Percentiles rank a stretch among this genome's conserved stretches.
phyloP scores from a whole-genome alignment of 768 basidiomycete genomes.

The Mrakia frigida region DNA sequence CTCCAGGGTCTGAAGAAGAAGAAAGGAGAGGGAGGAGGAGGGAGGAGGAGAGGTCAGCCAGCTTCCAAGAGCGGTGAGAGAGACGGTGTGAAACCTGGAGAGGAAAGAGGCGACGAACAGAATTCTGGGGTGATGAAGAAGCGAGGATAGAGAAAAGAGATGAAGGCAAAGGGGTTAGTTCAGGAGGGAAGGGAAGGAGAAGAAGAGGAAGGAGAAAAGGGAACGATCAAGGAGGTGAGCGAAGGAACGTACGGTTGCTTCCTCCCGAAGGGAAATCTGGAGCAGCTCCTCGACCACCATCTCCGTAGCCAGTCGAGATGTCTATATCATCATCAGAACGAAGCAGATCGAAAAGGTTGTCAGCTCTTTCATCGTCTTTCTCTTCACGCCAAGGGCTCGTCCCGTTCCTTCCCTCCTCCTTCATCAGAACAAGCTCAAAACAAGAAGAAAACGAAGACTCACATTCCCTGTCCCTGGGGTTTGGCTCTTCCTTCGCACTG shows the following conservation, averaged over 20 bases:
- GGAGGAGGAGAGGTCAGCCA: background rate
- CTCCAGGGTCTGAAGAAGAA: conserved; percentile 5
- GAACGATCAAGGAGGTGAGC: background rate
- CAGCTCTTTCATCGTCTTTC: background rate
- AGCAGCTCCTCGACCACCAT: conserved; percentile 17
- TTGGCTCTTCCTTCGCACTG: background rate
- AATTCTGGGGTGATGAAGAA: background rate
- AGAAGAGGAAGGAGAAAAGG: background rate
- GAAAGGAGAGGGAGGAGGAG: background rate
- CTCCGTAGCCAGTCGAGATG: conserved; percentile 22
- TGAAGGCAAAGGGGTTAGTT: background rate
- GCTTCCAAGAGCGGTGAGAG: too few species aligned
- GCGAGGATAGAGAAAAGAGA: background rate
- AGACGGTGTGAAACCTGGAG: background rate
- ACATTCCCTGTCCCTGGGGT: conserved; percentile 19
- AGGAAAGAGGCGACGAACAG: background rate
- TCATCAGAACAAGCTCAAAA: background rate
- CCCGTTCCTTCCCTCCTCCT: background rate
- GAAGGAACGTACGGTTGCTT: background rate
- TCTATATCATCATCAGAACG: background rate
- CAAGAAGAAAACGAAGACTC: background rate
- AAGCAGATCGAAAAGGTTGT: background rate
- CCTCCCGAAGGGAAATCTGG: conserved; percentile 19
- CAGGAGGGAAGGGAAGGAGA: too few species aligned
- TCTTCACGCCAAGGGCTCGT: background rate